Percentiles rank a stretch among this genome's conserved stretches.
Conservation (phyloP, 768 basidiomycete species). For the Suillus subaureus region DNA sequence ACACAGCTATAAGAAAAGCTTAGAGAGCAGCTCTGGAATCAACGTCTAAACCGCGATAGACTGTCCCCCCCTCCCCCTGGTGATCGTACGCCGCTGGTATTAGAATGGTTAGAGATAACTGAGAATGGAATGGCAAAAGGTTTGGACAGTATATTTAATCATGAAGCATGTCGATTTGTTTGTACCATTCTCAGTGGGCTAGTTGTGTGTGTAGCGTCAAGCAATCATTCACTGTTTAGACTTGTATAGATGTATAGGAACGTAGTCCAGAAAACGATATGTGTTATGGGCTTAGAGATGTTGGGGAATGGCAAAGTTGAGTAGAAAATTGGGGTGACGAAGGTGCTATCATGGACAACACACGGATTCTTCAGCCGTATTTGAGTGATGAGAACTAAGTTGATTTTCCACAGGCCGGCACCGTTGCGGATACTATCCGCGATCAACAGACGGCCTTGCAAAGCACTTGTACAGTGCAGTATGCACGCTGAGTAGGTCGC, state of each 20-base stretch:
- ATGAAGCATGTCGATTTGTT: not conserved
- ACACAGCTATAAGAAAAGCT: slow-evolving; percentile 67
- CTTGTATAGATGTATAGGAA: not conserved
- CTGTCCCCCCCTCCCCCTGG: not conserved
- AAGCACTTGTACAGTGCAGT: slow-evolving; percentile 36
- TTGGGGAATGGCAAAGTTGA: slow-evolving; percentile 57
- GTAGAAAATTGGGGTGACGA: slow-evolving; percentile 68
- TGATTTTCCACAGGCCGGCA: slow-evolving; percentile 49
- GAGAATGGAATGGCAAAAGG: not conserved
- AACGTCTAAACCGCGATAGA: slow-evolving; percentile 24
- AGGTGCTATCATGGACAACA: slow-evolving; percentile 63
- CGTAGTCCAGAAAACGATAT: not conserved
- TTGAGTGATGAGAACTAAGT: not conserved
- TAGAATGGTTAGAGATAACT: not conserved
- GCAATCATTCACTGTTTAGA: not conserved
- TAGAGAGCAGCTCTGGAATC: slow-evolving; percentile 36
- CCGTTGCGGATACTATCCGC: slow-evolving; percentile 49
- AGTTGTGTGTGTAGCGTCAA: not conserved
- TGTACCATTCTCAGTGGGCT: not conserved
- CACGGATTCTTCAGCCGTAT: slow-evolving; percentile 30
- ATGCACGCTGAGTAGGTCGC: slow-evolving; percentile 47
- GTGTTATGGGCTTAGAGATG: not conserved
- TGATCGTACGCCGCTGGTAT: not conserved
- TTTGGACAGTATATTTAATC: not conserved
- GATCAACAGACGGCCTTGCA: slow-evolving; percentile 31